Conservation (phyloP, 306 rosid species). For the Pachyrhizus erosus region DNA sequence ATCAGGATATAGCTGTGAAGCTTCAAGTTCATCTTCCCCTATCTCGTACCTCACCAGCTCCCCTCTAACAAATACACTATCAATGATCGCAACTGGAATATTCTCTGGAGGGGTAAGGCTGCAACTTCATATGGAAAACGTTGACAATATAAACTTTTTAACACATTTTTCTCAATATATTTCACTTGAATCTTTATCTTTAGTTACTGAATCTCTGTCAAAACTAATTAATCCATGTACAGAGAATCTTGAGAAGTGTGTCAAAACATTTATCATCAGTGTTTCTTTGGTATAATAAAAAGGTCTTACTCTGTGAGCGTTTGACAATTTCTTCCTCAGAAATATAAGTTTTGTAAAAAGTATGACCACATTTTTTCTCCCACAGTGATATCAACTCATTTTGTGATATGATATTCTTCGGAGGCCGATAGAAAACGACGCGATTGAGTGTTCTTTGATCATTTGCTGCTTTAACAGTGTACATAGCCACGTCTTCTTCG, state of each 20-base stretch:
- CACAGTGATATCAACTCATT: background rate
- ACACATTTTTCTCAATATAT: no score
- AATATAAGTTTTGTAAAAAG: background rate
- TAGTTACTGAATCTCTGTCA: no score
- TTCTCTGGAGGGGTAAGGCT: conserved; percentile 45
- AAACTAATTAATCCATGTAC: no score
- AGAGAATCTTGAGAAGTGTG: no score
- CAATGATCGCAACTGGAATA: conserved; percentile 47
- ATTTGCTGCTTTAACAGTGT: background rate
- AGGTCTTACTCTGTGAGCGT: background rate
- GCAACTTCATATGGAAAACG: background rate
- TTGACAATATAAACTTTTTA: no score
- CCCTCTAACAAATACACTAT: conserved; percentile 48
- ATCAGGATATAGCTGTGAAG: conserved; percentile 49
- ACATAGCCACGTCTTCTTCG: background rate
- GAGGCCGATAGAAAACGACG: background rate
- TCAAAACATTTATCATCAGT: no score
- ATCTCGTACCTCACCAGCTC: conserved; percentile 45
- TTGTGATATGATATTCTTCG: background rate
- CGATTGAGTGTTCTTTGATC: background rate
- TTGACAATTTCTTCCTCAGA: background rate
- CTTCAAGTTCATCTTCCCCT: conserved; percentile 48
- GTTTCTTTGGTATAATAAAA: no score
- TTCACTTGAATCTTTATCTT: no score
- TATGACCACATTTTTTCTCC: background rate